Evolutionary conservation across 495 filamentous ascomycete genomes (phyloP).

Genomic region (Podospora comata): DNA sequence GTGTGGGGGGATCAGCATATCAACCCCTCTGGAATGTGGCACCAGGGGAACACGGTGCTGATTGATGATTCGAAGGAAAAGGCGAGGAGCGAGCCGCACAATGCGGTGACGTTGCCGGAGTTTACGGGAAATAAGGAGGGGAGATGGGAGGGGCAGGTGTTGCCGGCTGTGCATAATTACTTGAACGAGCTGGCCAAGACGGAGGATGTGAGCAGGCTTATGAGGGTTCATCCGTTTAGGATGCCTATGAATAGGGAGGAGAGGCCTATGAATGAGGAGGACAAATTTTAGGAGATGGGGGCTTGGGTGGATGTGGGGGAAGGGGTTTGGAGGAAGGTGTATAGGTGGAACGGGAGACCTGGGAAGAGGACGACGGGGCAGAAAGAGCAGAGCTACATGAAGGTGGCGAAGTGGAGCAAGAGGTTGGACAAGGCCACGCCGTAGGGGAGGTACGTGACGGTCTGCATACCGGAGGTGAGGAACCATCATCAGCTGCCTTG

Average conservation of each 20-base stretch:
- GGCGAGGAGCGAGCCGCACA: constrained; percentile 76
- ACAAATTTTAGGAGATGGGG: no score
- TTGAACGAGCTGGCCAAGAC: constrained; percentile 43
- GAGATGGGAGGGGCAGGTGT: constrained; percentile 24
- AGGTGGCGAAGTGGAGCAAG: no score
- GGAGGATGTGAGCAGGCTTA: constrained; percentile 47
- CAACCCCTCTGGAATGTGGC: constrained; percentile 54
- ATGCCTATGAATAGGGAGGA: not conserved
- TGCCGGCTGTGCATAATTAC: constrained; percentile 50
- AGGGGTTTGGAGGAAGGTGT: no score
- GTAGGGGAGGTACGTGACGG: no score
- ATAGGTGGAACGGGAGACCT: no score
- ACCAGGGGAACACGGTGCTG: constrained; percentile 82
- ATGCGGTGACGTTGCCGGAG: constrained; percentile 75
- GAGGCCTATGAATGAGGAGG: not conserved
- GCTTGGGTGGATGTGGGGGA: no score
- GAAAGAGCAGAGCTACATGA: no score
- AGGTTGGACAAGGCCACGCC: no score
- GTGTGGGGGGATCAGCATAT: constrained; percentile 61
- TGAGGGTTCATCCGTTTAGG: constrained; percentile 37
- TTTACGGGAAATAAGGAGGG: constrained; percentile 48
- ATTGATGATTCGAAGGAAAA: constrained; percentile 87
- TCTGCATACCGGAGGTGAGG: no score
- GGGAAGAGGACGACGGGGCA: no score
- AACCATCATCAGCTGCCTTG: no score